Evolutionary conservation across 2,329 filamentous ascomycete genomes (phyloP), one percentile per base, ranked within the genome.

Genomic region (Chalaropsis thielavioides): DNA sequence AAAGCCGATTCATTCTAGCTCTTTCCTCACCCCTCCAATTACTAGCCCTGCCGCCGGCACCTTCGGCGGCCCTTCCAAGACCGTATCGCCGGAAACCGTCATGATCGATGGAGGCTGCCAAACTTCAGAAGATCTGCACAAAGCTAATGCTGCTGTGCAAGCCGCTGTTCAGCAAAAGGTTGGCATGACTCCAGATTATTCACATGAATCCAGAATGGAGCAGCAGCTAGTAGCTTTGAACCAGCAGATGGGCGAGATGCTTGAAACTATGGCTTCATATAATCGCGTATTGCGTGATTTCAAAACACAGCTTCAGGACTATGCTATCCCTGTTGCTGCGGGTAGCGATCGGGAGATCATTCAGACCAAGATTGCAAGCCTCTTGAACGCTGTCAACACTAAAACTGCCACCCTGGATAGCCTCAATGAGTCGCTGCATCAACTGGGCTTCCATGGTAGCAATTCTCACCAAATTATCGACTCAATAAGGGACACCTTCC

Each of bases 21-120:
- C 80, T 0, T 83, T 83, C 68, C 78, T 78, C 3, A 82, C 81
- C 0, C 82, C 82, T 0, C 82, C 82, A 0, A 76, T 78, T 1
- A 84, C 82, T 0, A 84, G 81, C 51, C 79, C 80, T 0, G 68
- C 73, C 0, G 67, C 73, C 0, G 71, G 68, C 67, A 62, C 40
- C 40, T 62, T 59, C 43, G 38, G 49, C 51, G 38, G 49, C 38
- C 10, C 43, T 17, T 54, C 61, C 38, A 43, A 63, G 43, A 41
- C 44, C 43, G 43, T 31, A 17, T 49, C 43, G 8, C 46, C 49
- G 1, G 49, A 54, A 8, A 56, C 22, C n/a, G 54, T 24, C 38
- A 46, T 64, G 62, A 35, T 49, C 15, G 22, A 56, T 31, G 51
- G 35, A 4, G n/a, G 35, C n/a, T 31, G 62, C 51, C 62, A 59